Evolutionary conservation across 345 rosid genomes (phyloP), one percentile per base, ranked within the genome.

Genomic region (Pistacia vera): DNA sequence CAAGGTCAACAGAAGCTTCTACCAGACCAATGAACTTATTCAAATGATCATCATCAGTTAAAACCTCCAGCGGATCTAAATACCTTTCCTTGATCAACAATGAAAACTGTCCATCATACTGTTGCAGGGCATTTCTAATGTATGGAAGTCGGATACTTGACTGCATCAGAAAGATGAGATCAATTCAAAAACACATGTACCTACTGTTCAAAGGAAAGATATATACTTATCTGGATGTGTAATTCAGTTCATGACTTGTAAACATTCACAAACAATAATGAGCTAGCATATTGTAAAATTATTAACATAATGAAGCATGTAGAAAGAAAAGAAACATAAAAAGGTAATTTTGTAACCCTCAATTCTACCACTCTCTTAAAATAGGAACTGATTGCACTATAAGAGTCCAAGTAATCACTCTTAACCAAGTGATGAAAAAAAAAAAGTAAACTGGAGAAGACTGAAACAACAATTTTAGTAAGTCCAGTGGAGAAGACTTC

Each of bases 1-100:
- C 97, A 57, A 92, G 93, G 79, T 96, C 98, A 28, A 96, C 91
- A 77, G 97, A 83, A 79, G 88, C 80, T 85, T 96, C 99, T 30
- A 96, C 99, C 54, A 93, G 93, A 73, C 87, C 88, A 78, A 88
- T 84, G 85, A 96, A 96, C 84, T 72, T 96, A 33, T 87, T 86
- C 71, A 91, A 86, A 84, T 96, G 98, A 63, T 90, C 91, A 69
- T 90, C 91, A 72, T 89, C 93, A 35, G 89, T 85, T 86, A 82
- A 84, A 20, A 66, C 65, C 69, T 86, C 93, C 59, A 93, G 74
- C 36, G 70, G 85, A 70, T 86, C 82, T 82, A 91, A 74, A 82
- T 92, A 96, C 77, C 85, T 84, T 77, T 90, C 83, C 80, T 88
- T 88, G 78, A 92, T 88, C 82, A 91, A 80, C 6, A 87, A 79